Evolutionary conservation across 2,329 filamentous ascomycete species (phyloP), one percentile per base, ranked within the genome.

Genomic region (Pyricularia grisea): DNA sequence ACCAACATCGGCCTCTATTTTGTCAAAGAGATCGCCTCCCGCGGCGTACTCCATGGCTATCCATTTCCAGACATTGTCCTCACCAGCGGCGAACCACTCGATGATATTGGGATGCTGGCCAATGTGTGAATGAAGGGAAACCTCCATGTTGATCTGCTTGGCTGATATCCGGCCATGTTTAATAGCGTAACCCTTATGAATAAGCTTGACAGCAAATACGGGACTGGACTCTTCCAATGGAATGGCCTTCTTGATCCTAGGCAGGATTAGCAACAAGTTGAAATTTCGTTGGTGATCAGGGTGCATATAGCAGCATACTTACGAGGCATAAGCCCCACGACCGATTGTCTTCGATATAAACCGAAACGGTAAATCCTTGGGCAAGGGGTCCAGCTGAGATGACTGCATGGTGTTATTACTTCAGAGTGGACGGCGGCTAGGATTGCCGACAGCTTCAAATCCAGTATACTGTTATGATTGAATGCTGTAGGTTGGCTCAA

Each of bases 41-140:
- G 96, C 92, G 65, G 95, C 95, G 73, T 92, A 90, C 79, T 99
- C 95, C 93, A 99, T 97, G 58, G 94, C 94, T 74, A 99, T 97
- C 95, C 95, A 99, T 74, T 92, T 88, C 94, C 95, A 99, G 23
- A 90, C 81, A 0, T 84, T 76, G 77, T 99, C 94, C 78, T 97
- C 92, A 68, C 93, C 94, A 1, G 90, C 91, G 61, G 91, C 90
- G 74, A 96, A 93, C 85, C 93, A 97, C 76, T 93, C 90, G 75
- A 99, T 97, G 72, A 99, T 91, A 78, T 99, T 97, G 68, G 90
- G 88, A 77, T 99, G 96, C 73, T 92, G 90, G 66, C 92, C 92
- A 69, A 98, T 90, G 76, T 94, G 91, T 67, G 89, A 90, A 81
- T 99, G 95, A 23, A 99, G 85, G 3, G 92, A 91, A 60, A 97